Base-by-base conservation (phyloP, 768 basidiomycete species). In the Naganishia vaughanmartiniae region DNA sequence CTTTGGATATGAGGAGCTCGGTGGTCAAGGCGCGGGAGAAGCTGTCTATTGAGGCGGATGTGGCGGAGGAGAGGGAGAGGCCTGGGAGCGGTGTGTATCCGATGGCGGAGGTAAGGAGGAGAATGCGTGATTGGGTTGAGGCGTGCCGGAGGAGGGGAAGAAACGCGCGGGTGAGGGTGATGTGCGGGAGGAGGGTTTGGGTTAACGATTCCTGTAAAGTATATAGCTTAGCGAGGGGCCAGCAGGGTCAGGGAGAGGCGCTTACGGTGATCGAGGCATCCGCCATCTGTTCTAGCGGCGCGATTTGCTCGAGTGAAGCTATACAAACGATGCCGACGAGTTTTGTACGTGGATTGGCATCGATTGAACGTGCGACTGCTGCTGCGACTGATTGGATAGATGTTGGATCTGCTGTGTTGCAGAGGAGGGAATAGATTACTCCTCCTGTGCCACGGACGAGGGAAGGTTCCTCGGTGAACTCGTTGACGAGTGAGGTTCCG, bases 61-160 rank as follows among this genome's bases (percentile, higher is more conserved):
- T 24, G 31, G 57, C 36, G 36, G 57, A 58, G 34, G n/a, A 17
- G 34, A 58, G 57, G 31, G 57, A 5, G 6, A 5, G 3, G 15
- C 57, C 57, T 4, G 57, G 57, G 11, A 58, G 36, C 1, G 57
- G 57, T 1, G 57, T 39, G 57, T 58, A 58, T n/a, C 57, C 34
- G 31, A 36, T 36, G 5, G 19, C 9, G 34, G 57, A 58, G 36
- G 57, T 34, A n/a, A 58, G 57, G 57, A 34, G 34, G 17, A 58
- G 31, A 15, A 58, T 58, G 17, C 57, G 57, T 11, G 31, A 34
- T 58, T 58, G 57, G 6, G n/a, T 24, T 17, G 34, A 24, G 3
- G 33, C 5, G 7, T 33, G n/a, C 7, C 33, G 31, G 2, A 58
- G 36, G 34, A 58, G 57, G 57, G 57, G 57, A 1, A 58, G 57